Base-by-base conservation (phyloP, 768 basidiomycete genomes). In the Xerocomellus chrysenteron region DNA sequence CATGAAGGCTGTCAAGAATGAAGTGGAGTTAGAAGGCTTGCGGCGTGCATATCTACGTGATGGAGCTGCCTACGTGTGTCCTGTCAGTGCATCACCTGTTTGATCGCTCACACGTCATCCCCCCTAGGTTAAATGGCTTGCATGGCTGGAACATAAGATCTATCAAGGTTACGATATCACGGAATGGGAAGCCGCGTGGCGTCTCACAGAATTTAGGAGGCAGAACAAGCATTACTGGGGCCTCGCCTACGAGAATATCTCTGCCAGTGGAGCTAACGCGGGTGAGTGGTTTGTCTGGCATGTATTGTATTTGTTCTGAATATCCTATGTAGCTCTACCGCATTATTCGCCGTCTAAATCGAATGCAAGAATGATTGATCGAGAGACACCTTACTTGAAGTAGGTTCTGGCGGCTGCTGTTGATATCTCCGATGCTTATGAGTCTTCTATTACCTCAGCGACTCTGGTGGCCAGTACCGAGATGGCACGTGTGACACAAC, bases 401-500 rank as follows among this genome's bases (percentile, higher is more conserved):
- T 93, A 66, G 73, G 86, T 74, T 32, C 50, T 51, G 21, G 41
- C 50, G 36, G 16, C 14, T 53, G 26, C 24, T 47, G 42, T 47
- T 56, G 35, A 57, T 59, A 61, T 58, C 47, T 57, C 56, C 46
- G 56, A 56, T 37, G 51, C 52, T 61, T 37, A 62, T 62, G 47
- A 52, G 19, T 19, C 44, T 59, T 54, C 40, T 50, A 52, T 55
- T 59, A 62, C 54, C 49, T 57, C 63, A 94, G 93, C 70, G 96
- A 98, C 74, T 94, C 93, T 14, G 96, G 96, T 46, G 94, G 87
- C 6, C 88, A 94, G 68, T 93, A 89, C 70, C 77, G 80, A 59
- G 95, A 98, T 66, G 95, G 94, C 5, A 98, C 96, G 11, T 90
- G 87, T 72, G 87, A 92, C 67, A 90, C 87, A 26, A 89, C 88